Evolutionary conservation across 495 filamentous ascomycete species (phyloP).

Genomic region (Pyrenula aspistea): DNA sequence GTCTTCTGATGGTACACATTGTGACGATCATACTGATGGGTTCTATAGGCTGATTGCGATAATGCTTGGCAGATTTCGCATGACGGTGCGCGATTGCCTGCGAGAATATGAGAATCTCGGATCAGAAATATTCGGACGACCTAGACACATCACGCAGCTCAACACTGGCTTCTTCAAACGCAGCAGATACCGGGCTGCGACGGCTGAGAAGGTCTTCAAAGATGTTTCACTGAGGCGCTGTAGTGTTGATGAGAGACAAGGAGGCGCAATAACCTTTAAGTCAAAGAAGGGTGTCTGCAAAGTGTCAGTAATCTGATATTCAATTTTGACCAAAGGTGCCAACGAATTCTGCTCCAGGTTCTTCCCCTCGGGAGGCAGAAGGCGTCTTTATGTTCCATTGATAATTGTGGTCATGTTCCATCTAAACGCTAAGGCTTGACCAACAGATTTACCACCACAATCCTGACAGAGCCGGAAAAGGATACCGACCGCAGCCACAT

Average conservation of each 20-base stretch:
- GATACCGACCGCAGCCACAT: neutral
- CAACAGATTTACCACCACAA: neutral
- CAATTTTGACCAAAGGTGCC: too few relatives aligned
- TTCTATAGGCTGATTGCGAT: constrained; percentile 12
- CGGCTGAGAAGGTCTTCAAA: constrained; percentile 4
- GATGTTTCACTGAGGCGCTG: constrained; percentile 7
- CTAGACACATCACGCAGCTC: constrained; percentile 2
- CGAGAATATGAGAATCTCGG: constrained; percentile 6
- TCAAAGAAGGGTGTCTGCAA: constrained; percentile 3
- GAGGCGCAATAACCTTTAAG: constrained; percentile 1
- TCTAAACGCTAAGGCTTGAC: neutral
- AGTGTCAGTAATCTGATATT: constrained; percentile 4
- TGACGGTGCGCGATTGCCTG: constrained; percentile 10
- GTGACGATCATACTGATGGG: neutral
- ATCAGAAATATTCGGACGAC: constrained; percentile 7
- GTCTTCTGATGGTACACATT: neutral
- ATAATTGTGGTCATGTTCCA: too few relatives aligned
- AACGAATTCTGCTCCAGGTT: too few relatives aligned
- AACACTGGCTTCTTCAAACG: neutral
- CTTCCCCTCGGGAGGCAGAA: too few relatives aligned
- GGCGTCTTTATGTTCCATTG: too few relatives aligned
- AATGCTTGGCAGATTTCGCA: constrained; percentile 11
- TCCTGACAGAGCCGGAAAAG: neutral
- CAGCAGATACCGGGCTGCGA: constrained; percentile 3
- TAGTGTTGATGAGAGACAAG: neutral